These are phyloP conservation scores for Linnemannia elongata DNA, from an alignment of 192 early-diverging fungal genomes.

Conservation along the genomic window DNA sequence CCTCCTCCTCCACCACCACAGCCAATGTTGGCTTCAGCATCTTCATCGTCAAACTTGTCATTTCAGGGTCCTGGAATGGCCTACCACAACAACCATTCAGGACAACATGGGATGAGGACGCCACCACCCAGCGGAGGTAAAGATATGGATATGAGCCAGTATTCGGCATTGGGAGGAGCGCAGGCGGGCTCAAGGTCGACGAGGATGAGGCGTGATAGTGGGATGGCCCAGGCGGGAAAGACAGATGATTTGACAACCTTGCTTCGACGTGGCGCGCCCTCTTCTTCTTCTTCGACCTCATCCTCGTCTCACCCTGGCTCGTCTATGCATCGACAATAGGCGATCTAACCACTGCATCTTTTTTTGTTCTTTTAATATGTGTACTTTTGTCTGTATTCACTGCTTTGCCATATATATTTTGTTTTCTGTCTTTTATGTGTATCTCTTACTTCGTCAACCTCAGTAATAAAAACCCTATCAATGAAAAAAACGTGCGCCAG, in stretches of 20 bases:
- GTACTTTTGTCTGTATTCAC: slow-evolving; percentile 12
- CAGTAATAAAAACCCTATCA: neutral
- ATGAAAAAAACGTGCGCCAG: slow-evolving; percentile 5
- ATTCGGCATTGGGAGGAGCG: slow-evolving; percentile 5
- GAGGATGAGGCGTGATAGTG: slow-evolving; percentile 24
- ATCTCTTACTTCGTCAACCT: neutral
- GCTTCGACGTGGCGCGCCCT: slow-evolving; percentile 11
- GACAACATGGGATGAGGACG: slow-evolving; percentile 42
- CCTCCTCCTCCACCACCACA: slow-evolving; percentile 14
- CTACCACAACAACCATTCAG: neutral
- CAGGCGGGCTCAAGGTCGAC: neutral
- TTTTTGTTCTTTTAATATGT: slow-evolving; percentile 2
- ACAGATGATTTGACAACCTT: slow-evolving; percentile 22
- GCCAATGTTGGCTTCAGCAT: neutral
- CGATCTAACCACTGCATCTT: neutral
- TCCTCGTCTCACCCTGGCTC: slow-evolving; percentile 9
- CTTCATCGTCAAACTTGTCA: neutral
- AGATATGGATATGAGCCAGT: slow-evolving; percentile 26
- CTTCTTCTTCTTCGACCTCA: neutral
- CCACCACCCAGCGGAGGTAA: slow-evolving; percentile 49
- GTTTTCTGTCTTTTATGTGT: neutral
- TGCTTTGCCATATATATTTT: neutral
- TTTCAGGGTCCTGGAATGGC: neutral
- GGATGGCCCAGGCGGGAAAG: slow-evolving; percentile 11
- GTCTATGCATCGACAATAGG: slow-evolving; percentile 7